Conservation (phyloP, 495 filamentous ascomycete species). For the Eremomyces bilateralis region DNA sequence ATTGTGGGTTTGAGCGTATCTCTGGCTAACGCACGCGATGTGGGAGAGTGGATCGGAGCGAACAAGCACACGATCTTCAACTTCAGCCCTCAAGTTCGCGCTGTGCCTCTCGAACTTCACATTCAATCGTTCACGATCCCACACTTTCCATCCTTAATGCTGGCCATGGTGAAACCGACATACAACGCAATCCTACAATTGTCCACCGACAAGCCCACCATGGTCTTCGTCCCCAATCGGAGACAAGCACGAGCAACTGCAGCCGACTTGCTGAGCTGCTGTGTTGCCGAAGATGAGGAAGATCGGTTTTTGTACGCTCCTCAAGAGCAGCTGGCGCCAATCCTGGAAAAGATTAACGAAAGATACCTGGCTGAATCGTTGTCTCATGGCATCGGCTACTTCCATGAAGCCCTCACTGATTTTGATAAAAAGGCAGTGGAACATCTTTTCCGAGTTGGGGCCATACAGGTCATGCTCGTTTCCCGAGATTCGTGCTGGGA, state of each 20-base stretch:
- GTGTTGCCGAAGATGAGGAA: slow-evolving; percentile 73
- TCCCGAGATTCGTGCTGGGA: slow-evolving; percentile 97
- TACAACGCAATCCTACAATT: slow-evolving; percentile 70
- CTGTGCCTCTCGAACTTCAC: slow-evolving; percentile 76
- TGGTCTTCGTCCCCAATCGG: slow-evolving; percentile 78
- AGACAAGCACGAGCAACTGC: slow-evolving; percentile 83
- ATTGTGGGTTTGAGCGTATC: slow-evolving; percentile 85
- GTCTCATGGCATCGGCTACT: slow-evolving; percentile 93
- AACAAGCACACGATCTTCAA: slow-evolving; percentile 97
- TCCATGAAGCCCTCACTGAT: slow-evolving; percentile 73
- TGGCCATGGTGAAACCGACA: slow-evolving; percentile 89
- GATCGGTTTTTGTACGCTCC: slow-evolving; percentile 79
- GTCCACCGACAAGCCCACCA: slow-evolving; percentile 68
- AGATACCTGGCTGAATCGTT: slow-evolving; percentile 70
- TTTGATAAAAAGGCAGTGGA: slow-evolving; percentile 87
- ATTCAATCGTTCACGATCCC: slow-evolving; percentile 92
- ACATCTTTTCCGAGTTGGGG: slow-evolving; percentile 75
- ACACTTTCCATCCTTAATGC: slow-evolving; percentile 93
- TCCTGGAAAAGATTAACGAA: slow-evolving; percentile 66
- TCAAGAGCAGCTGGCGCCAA: slow-evolving; percentile 54
- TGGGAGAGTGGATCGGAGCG: slow-evolving; percentile 98
- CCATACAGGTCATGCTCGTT: slow-evolving; percentile 80
- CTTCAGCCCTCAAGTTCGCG: slow-evolving; percentile 80
- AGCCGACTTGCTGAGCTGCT: slow-evolving; percentile 69
- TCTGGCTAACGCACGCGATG: slow-evolving; percentile 75